Base-by-base conservation (phyloP, 2,329 filamentous ascomycete species). In the Aspergillus sp. region DNA sequence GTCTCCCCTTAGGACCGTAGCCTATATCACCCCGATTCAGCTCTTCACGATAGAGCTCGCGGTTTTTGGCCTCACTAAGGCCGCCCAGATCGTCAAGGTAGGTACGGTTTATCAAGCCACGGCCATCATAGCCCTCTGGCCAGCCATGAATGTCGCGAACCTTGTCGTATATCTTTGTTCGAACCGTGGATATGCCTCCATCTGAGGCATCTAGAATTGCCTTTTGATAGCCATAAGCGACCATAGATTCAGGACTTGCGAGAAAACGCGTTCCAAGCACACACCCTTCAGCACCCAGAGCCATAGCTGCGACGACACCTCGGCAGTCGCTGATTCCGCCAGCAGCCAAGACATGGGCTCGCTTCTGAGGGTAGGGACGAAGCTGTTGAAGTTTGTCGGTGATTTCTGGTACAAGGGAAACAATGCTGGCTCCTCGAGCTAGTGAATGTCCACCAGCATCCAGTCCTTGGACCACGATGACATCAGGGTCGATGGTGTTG, bases 181-280 rank as follows among this genome's bases (percentile, higher is more conserved):
- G 58, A 4, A 70, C 71, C 0, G 79, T 82, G 6, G 54, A 70
- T n/a, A 66, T 62, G 0, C 76, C 79, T 0, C 76, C 78, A 52
- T 82, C 76, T 1, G 50, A 63, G 1, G 75, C 74, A 7, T 69
- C 59, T 2, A 82, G 42, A 3, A 82, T 61, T 43, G 76, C 77
- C 11, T 70, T 51, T 48, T 70, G 69, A 54, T 81, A 82, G 0
- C 77, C 78, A 26, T 60, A 61, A 8, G 70, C 63, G 33, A 81
- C 72, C 5, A 67, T 66, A 3, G 76, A 71, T 54, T 81, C 78
- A 0, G 52, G 58, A 0, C 68, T 51, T 3, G 81, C 80, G 0
- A 87, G 70, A 44, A 83, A 82, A 9, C 81, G 71, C 1, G 83
- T 86, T 0, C 84, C 84, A 69, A 87, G 71, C 0, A 72, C 79